Percentiles rank a stretch among this genome's conserved stretches.
phyloP scores from a whole-genome alignment of 345 rosid species.

The Citrus cavaleriei region DNA sequence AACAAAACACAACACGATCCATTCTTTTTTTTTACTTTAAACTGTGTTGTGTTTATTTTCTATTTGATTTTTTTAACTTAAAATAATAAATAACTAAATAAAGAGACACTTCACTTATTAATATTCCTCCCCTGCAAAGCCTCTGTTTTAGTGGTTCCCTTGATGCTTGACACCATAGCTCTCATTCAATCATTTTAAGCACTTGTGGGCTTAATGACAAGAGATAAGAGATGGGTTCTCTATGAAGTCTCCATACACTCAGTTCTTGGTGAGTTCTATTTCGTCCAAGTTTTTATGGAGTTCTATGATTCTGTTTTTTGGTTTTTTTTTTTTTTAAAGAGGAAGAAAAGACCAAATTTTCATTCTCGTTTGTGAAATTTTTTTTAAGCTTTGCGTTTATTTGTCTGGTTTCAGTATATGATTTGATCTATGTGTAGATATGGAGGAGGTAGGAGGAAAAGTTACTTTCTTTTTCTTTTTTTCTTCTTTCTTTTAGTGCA shows the following conservation, averaged over 20 bases:
- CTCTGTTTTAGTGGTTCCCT: slow-evolving; percentile 50
- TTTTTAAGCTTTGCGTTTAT: background rate
- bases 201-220: slow-evolving; percentile 21
- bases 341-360: background rate
- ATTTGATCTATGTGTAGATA: slow-evolving; percentile 13
- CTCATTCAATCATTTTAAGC: slow-evolving; percentile 42
- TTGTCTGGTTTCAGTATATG: slow-evolving; percentile 1
- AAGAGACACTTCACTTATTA: slow-evolving; percentile 22
- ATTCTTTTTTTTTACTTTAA: slow-evolving; percentile 26
- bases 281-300: slow-evolving; percentile 8
- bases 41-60: background rate
- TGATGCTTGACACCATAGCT: slow-evolving; percentile 60
- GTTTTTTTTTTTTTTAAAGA: background rate
- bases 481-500: slow-evolving; percentile 1
- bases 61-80: background rate
- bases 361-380: slow-evolving; percentile 1
- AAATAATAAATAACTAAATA: slow-evolving; percentile 2
- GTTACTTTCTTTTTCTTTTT: background rate
- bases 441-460: background rate
- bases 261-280: slow-evolving; percentile 26
- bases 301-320: slow-evolving; percentile 26
- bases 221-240: slow-evolving; percentile 34
- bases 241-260: slow-evolving; percentile 3
- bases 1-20: slow-evolving; percentile 26
- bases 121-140: slow-evolving; percentile 18